Conservation (phyloP, 495 filamentous ascomycete species). For the Penicillium parvum region DNA sequence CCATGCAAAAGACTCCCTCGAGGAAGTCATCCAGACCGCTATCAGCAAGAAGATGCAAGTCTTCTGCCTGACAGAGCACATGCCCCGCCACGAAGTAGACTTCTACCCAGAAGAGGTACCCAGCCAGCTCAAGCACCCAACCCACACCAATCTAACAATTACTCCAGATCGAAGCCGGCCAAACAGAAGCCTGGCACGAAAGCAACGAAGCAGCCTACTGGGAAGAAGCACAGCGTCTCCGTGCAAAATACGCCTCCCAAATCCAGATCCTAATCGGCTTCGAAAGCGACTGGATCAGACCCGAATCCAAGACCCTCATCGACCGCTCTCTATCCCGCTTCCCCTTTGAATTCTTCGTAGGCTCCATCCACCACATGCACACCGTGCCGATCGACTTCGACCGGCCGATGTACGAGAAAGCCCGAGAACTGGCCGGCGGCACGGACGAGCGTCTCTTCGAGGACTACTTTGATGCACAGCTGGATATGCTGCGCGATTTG, state of each 20-base stretch:
- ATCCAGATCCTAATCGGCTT: conserved; percentile 87
- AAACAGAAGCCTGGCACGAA: conserved; percentile 38
- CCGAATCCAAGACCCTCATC: conserved; percentile 57
- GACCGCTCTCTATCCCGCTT: conserved; percentile 52
- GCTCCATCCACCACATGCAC: conserved; percentile 83
- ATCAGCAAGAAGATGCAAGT: conserved; percentile 72
- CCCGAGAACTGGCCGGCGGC: conserved; percentile 50
- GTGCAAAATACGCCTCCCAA: conserved; percentile 58
- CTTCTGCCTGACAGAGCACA: conserved; percentile 94
- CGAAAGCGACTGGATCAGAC: conserved; percentile 87
- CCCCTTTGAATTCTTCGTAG: conserved; percentile 80
- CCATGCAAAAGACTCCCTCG: conserved; percentile 79
- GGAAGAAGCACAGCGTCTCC: conserved; percentile 65
- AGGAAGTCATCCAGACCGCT: conserved; percentile 76
- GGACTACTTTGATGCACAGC: conserved; percentile 84
- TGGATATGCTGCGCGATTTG: conserved; percentile 68
- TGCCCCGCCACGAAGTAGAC: conserved; percentile 73
- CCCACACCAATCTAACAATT: neutral
- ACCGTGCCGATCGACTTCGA: conserved; percentile 89
- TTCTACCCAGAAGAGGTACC: conserved; percentile 76
- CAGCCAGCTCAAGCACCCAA: neutral
- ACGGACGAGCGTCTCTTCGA: conserved; percentile 69
- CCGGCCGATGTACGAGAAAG: conserved; percentile 59
- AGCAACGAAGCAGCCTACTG: conserved; percentile 67
- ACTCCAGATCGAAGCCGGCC: conserved; percentile 36